Conservation (phyloP, 768 basidiomycete genomes). For the Tricholoma sp. region DNA sequence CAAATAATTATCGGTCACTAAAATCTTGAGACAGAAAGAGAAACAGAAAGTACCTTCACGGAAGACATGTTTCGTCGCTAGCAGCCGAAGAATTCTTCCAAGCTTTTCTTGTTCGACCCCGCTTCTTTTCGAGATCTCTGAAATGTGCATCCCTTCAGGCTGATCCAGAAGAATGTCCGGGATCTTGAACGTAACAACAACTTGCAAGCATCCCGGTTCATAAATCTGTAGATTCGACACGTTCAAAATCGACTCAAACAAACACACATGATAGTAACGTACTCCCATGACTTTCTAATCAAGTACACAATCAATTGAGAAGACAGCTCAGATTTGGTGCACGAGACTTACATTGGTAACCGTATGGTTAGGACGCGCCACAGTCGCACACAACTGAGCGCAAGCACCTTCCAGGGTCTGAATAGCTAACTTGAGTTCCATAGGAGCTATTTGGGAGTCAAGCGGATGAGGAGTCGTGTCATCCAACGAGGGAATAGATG, state of each 20-base stretch:
- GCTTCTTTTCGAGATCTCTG: conserved; percentile 22
- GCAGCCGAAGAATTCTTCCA: conserved; percentile 29
- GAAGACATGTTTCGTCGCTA: conserved; percentile 35
- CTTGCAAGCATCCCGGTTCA: conserved; percentile 29
- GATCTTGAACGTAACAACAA: conserved; percentile 28
- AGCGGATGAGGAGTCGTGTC: conserved; percentile 28
- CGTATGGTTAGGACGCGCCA: conserved; percentile 25
- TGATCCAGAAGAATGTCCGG: conserved; percentile 30
- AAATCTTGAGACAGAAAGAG: conserved; percentile 6
- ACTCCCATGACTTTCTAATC: background rate
- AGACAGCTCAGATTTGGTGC: background rate
- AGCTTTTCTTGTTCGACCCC: conserved; percentile 31
- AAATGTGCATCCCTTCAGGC: conserved; percentile 29
- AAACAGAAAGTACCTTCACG: conserved; percentile 19
- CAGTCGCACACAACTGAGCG: conserved; percentile 25
- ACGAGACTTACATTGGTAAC: conserved; percentile 24
- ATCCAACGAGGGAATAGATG: conserved; percentile 28
- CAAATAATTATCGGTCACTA: conserved; percentile 1
- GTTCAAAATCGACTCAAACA: background rate
- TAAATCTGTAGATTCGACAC: conserved; percentile 13
- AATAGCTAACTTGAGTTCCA: conserved; percentile 23
- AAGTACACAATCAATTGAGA: background rate
- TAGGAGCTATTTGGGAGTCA: conserved; percentile 19
- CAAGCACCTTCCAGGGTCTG: conserved; percentile 30
- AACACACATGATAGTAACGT: background rate